A percentile compares a stretch with the other conserved stretches of the same genome.
These are phyloP conservation scores for Hypoxylon lienhwacheense DNA, from an alignment of 495 filamentous ascomycete genomes.

Conservation along the genomic window DNA sequence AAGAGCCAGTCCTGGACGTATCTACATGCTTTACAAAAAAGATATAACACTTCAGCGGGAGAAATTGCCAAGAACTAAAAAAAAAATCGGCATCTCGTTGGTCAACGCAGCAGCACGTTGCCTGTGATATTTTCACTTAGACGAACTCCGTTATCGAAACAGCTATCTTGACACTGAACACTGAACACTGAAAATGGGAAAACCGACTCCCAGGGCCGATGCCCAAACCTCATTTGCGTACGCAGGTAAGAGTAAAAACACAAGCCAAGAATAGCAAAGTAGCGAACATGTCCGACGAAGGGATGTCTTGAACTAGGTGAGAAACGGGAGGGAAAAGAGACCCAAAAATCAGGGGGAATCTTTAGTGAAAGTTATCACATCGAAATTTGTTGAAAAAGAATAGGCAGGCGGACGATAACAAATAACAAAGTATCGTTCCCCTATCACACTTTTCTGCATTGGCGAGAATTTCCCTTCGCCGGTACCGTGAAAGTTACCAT, in stretches of 20 bases:
- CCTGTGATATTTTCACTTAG: slow-evolving; percentile 4
- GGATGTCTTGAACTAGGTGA: not conserved
- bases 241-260: not conserved
- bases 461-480: slow-evolving; percentile 1
- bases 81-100: not conserved
- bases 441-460: slow-evolving; percentile 16
- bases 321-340: not conserved
- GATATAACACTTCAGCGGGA: too few relatives aligned
- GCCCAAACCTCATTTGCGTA: not conserved
- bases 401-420: slow-evolving; percentile 1
- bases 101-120: not conserved
- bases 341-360: not conserved
- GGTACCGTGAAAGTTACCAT: slow-evolving; percentile 1
- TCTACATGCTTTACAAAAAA: too few relatives aligned
- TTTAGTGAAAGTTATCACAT: slow-evolving; percentile 25
- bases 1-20: too few relatives aligned
- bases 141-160: slow-evolving; percentile 4
- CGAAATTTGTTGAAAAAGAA: not conserved
- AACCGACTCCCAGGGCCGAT: too few relatives aligned
- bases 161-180: slow-evolving; percentile 19
- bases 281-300: slow-evolving; percentile 12
- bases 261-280: not conserved
- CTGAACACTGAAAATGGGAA: slow-evolving; percentile 8
- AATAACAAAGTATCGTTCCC: slow-evolving; percentile 4
- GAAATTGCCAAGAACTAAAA: slow-evolving; percentile 26